Conservation (phyloP, 345 rosid genomes). For the Eucalyptus dawsonii region DNA sequence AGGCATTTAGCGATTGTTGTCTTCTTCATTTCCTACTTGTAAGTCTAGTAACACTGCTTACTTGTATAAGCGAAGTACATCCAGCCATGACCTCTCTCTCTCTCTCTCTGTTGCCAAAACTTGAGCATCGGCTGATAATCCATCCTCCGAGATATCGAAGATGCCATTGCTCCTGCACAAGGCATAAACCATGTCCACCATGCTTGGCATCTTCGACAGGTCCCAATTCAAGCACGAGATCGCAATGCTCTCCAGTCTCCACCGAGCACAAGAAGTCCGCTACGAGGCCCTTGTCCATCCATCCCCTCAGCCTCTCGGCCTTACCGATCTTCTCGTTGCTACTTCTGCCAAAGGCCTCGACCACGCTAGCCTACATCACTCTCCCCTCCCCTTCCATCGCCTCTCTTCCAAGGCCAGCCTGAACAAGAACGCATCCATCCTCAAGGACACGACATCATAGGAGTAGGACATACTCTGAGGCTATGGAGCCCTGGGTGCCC, state of each 20-base stretch:
- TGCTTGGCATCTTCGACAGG: constrained; percentile 31
- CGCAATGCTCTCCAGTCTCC: constrained; percentile 38
- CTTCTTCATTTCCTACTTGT: constrained; percentile 1
- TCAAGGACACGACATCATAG: constrained; percentile 42
- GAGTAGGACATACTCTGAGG: constrained; percentile 44
- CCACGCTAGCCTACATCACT: constrained; percentile 24
- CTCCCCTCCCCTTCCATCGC: constrained; percentile 32
- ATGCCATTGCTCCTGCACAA: constrained; percentile 34
- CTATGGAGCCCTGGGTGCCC: constrained; percentile 65
- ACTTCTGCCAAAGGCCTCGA: constrained; percentile 13
- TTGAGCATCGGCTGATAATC: neutral
- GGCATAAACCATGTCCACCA: constrained; percentile 55
- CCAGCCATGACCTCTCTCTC: neutral
- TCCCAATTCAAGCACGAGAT: constrained; percentile 35
- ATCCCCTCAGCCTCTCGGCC: constrained; percentile 5
- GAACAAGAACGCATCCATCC: constrained; percentile 50
- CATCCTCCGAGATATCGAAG: constrained; percentile 25
- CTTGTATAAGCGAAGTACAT: constrained; percentile 22
- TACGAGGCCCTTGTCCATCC: constrained; percentile 21
- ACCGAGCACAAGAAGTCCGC: constrained; percentile 17
- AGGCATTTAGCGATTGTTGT: neutral
- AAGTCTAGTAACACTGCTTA: constrained; percentile 98
- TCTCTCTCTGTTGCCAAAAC: too few relatives aligned
- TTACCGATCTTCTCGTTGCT: constrained; percentile 7
- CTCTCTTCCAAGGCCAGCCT: constrained; percentile 41